phyloP scores from a whole-genome alignment of 345 rosid genomes.

The Pugionium cornutum region DNA sequence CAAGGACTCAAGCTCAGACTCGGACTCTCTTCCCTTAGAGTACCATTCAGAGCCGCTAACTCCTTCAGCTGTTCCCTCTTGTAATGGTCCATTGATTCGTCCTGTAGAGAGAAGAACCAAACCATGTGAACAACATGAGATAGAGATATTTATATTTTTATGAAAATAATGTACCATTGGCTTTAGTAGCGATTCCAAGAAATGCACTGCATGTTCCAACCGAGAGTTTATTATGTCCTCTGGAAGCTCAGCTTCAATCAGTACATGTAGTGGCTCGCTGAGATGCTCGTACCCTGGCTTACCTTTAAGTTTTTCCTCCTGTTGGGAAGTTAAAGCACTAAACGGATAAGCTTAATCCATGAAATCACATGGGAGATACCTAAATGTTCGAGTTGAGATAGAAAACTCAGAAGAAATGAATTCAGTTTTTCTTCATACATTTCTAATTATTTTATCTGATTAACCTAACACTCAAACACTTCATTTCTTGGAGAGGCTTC shows the following conservation, averaged over 20 bases:
- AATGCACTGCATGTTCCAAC: conserved; percentile 67
- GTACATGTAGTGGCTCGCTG: conserved; percentile 76
- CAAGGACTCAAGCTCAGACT: conserved; percentile 90
- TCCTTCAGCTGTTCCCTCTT: conserved; percentile 92
- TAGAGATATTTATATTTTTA: not conserved
- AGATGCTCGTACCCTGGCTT: conserved; percentile 97
- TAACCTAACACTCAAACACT: not conserved
- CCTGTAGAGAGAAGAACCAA: conserved; percentile 46
- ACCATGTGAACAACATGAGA: conserved; percentile 5
- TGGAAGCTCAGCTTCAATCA: conserved; percentile 91
- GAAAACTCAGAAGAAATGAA: not conserved
- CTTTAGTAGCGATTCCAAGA: conserved; percentile 77
- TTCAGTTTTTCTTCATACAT: not conserved
- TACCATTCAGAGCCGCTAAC: conserved; percentile 80
- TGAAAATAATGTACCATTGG: conserved; percentile 63
- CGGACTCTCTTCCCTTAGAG: conserved; percentile 82
- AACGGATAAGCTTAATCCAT: not conserved
- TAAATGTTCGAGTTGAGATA: too few species aligned
- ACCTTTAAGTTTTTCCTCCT: conserved; percentile 93
- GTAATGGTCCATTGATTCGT: conserved; percentile 85
- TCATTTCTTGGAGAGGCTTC: not conserved
- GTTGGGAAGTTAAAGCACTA: conserved; percentile 9
- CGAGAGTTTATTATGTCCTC: conserved; percentile 73
- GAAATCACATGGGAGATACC: too few species aligned
- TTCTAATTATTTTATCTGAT: not conserved